Conservation (phyloP, 225 moss, liverwort and hornwort species). For the Asterella californica region DNA sequence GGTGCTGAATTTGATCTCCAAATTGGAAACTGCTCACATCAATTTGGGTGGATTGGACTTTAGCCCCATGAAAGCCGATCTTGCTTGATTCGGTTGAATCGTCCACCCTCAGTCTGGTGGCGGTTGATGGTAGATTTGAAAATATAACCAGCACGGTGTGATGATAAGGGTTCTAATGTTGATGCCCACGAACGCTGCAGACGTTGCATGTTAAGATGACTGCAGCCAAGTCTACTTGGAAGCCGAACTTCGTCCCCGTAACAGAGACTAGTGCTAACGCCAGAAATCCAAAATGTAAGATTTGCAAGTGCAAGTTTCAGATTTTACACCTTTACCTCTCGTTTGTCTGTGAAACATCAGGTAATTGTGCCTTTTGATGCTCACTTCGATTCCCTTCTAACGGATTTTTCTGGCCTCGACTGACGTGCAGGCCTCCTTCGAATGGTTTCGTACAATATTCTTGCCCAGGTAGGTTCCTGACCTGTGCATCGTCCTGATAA, state of each 20-base stretch:
- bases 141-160: neutral
- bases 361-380: neutral
- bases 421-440: constrained; percentile 55
- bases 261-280: constrained; percentile 30
- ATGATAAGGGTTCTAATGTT: neutral
- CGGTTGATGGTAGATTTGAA: neutral
- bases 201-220: constrained; percentile 52
- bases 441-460: constrained; percentile 85
- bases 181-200: constrained; percentile 27
- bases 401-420: neutral
- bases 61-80: neutral
- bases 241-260: constrained; percentile 47
- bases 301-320: neutral
- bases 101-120: neutral
- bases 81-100: neutral
- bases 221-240: constrained; percentile 41
- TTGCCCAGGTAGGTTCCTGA: constrained; percentile 47
- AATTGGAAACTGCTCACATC: neutral
- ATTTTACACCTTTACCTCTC: neutral
- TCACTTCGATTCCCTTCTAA: neutral
- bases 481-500: neutral
- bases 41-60: neutral
- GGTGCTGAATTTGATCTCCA: neutral
- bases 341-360: neutral
- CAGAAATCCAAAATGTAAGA: constrained; percentile 44